A percentile compares a stretch with the other conserved stretches of the same genome.
phyloP scores from a whole-genome alignment of 1,139 yeast species.

The Geotrichum carabidarum region DNA sequence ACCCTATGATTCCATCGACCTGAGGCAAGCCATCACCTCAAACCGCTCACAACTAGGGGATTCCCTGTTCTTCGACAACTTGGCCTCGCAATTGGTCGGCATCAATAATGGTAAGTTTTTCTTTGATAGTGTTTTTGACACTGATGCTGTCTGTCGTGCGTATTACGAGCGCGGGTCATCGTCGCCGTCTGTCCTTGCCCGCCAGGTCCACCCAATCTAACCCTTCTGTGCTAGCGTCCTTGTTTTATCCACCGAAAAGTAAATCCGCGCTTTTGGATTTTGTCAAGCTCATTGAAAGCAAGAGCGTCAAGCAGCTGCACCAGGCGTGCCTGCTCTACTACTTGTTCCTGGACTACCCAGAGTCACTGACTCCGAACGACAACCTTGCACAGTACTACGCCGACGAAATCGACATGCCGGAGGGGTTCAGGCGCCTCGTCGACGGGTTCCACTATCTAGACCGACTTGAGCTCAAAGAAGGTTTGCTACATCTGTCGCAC shows the following conservation, averaged over 20 bases:
- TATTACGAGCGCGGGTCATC: neutral
- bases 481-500: slow-evolving; percentile 25
- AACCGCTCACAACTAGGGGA: slow-evolving; percentile 22
- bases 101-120: slow-evolving; percentile 5
- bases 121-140: neutral
- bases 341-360: slow-evolving; percentile 31
- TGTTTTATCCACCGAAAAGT: slow-evolving; percentile 14
- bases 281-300: slow-evolving; percentile 8
- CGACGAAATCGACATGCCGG: slow-evolving; percentile 29
- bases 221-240: neutral
- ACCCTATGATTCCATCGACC: slow-evolving; percentile 25
- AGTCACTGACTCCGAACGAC: slow-evolving; percentile 20
- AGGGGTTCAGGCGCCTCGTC: slow-evolving; percentile 26
- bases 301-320: neutral
- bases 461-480: slow-evolving; percentile 22
- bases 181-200: neutral
- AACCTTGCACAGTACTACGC: slow-evolving; percentile 32
- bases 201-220: neutral
- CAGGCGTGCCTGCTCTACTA: slow-evolving; percentile 27
- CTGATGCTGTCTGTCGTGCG: no score
- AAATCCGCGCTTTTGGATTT: slow-evolving; percentile 2
- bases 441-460: slow-evolving; percentile 30
- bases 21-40: slow-evolving; percentile 14
- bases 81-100: slow-evolving; percentile 24
- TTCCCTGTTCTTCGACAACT: slow-evolving; percentile 29